A percentile compares a stretch with the other conserved stretches of the same genome.
Evolutionary conservation across 2,329 filamentous ascomycete species (phyloP).

Genomic region (Trichothecium roseum): DNA sequence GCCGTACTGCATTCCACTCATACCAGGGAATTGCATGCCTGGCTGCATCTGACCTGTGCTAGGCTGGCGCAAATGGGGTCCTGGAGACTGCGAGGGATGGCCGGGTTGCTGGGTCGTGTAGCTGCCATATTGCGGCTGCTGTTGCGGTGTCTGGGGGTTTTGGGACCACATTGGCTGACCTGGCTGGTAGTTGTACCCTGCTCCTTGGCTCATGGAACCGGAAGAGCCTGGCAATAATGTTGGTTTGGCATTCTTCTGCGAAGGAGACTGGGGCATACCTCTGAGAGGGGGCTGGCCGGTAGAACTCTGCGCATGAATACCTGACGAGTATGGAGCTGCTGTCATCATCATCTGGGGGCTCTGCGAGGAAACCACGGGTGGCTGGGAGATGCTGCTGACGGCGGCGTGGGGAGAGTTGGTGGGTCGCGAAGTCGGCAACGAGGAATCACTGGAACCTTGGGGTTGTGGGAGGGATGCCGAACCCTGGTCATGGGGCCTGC

Average conservation of each 20-base stretch:
- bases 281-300: slow-evolving; percentile 65
- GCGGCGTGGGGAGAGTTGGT: slow-evolving; percentile 49
- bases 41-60: slow-evolving; percentile 46
- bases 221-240: slow-evolving; percentile 47
- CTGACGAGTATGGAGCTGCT: slow-evolving; percentile 56
- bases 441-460: slow-evolving; percentile 30
- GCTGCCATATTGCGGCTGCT: slow-evolving; percentile 36
- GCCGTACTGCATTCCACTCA: slow-evolving; percentile 49
- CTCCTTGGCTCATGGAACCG: slow-evolving; percentile 37
- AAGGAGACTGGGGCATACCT: slow-evolving; percentile 46
- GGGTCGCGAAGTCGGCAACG: slow-evolving; percentile 39
- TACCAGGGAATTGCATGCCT: slow-evolving; percentile 51
- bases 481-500: slow-evolving; percentile 70
- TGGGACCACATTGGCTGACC: slow-evolving; percentile 55
- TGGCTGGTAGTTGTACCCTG: slow-evolving; percentile 53
- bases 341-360: slow-evolving; percentile 59
- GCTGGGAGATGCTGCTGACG: slow-evolving; percentile 43
- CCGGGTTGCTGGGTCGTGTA: slow-evolving; percentile 44
- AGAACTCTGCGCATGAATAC: slow-evolving; percentile 59
- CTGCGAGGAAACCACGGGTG: slow-evolving; percentile 48
- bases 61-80: slow-evolving; percentile 50
- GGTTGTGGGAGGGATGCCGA: slow-evolving; percentile 36
- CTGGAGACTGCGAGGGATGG: slow-evolving; percentile 42
- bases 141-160: slow-evolving; percentile 51
- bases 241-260: slow-evolving; percentile 54